These are phyloP conservation scores for Westerdykella aurantiaca DNA, from an alignment of 2,329 filamentous ascomycete genomes.

Conservation along the genomic window DNA sequence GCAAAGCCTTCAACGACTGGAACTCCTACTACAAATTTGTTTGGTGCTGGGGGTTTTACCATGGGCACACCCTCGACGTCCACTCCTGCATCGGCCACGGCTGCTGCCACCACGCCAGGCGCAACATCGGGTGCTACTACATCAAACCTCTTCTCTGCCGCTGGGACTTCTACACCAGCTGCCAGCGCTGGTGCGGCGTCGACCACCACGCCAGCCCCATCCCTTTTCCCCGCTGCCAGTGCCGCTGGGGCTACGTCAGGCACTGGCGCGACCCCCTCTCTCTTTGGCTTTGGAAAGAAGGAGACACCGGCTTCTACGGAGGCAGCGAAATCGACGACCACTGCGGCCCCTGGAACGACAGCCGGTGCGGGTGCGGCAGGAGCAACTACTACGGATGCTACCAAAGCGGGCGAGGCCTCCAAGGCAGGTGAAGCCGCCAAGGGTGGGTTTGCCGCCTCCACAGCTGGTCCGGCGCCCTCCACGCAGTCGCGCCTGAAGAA, in stretches of 20 bases:
- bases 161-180: conserved; percentile 1
- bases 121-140: background rate
- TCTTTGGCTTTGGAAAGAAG: conserved; percentile 17
- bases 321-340: conserved; percentile 10
- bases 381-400: conserved; percentile 13
- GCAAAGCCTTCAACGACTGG: conserved; percentile 18
- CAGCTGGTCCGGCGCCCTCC: conserved; percentile 72
- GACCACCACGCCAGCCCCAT: conserved; percentile 4
- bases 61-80: conserved; percentile 1
- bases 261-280: conserved; percentile 9
- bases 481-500: conserved; percentile 85
- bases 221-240: conserved; percentile 5
- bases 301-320: conserved; percentile 6
- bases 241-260: conserved; percentile 6
- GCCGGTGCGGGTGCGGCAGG: conserved; percentile 14
- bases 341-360: conserved; percentile 13
- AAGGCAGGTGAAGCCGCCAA: conserved; percentile 20
- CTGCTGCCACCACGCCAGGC: background rate
- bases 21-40: conserved; percentile 16
- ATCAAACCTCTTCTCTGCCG: background rate
- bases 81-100: background rate
- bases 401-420: conserved; percentile 15
- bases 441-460: conserved; percentile 61
- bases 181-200: conserved; percentile 4
- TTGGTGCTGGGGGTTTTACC: conserved; percentile 11